Evolutionary conservation across 2,329 filamentous ascomycete species (phyloP).

Genomic region (Fusarium guadeloupense): DNA sequence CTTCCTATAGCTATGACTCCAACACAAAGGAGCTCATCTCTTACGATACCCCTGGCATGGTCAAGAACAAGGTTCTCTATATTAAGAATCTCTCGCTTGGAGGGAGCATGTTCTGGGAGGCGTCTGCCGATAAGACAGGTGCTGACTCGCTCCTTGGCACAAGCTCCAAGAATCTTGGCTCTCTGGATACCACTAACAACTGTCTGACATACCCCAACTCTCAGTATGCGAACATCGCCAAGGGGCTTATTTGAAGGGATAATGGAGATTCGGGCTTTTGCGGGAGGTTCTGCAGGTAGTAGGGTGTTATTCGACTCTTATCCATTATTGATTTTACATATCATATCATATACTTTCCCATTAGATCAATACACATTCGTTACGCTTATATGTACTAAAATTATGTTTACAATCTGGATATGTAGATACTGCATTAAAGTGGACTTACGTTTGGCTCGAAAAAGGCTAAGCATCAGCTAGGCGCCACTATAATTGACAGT

Average conservation of each 20-base stretch:
- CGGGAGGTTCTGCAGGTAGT: too few relatives aligned
- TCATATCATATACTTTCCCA: too few relatives aligned
- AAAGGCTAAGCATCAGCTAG: too few relatives aligned
- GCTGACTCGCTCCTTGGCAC: conserved; percentile 68
- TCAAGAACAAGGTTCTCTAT: conserved; percentile 70
- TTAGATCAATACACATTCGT: too few relatives aligned
- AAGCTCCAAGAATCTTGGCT: conserved; percentile 50
- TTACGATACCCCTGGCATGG: conserved; percentile 72
- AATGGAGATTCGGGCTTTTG: neutral
- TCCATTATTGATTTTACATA: too few relatives aligned
- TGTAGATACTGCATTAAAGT: too few relatives aligned
- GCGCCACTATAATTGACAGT: too few relatives aligned
- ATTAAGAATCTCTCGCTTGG: conserved; percentile 67
- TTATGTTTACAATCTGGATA: too few relatives aligned
- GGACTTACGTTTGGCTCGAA: too few relatives aligned
- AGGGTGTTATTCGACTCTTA: too few relatives aligned
- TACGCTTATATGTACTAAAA: too few relatives aligned
- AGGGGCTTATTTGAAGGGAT: neutral
- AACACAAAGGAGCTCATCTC: conserved; percentile 70
- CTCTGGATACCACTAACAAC: conserved; percentile 58
- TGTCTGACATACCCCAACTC: conserved; percentile 61
- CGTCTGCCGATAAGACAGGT: conserved; percentile 70
- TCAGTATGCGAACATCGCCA: conserved; percentile 61
- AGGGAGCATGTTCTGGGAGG: conserved; percentile 89
- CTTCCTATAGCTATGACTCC: conserved; percentile 76